phyloP scores from a whole-genome alignment of 768 basidiomycete genomes.

The Lepiota subincarnata region DNA sequence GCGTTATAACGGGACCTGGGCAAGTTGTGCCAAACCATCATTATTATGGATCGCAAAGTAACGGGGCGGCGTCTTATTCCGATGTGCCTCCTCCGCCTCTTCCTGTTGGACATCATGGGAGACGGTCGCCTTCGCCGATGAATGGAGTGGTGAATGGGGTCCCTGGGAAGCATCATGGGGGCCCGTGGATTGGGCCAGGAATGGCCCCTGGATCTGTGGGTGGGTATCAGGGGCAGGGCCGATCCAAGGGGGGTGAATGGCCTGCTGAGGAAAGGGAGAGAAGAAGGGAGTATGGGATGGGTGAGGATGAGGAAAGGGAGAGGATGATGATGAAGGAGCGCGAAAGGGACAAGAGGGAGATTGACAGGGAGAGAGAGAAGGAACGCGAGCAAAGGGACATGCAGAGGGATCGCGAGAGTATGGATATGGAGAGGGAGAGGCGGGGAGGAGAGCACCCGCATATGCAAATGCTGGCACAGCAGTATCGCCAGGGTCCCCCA shows the following conservation, averaged over 20 bases:
- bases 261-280: slow-evolving; percentile 18
- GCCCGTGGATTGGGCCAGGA: slow-evolving; percentile 5
- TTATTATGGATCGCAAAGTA: slow-evolving; percentile 27
- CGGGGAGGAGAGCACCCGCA: slow-evolving; percentile 4
- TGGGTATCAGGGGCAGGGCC: slow-evolving; percentile 32
- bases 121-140: slow-evolving; percentile 37
- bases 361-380: slow-evolving; percentile 25
- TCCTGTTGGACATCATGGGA: slow-evolving; percentile 18
- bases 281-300: slow-evolving; percentile 26
- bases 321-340: slow-evolving; percentile 21
- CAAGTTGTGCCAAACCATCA: slow-evolving; percentile 29
- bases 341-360: slow-evolving; percentile 24
- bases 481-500: slow-evolving; percentile 29
- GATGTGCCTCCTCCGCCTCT: slow-evolving; percentile 14
- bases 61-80: slow-evolving; percentile 12
- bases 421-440: slow-evolving; percentile 15
- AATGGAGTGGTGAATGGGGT: slow-evolving; percentile 26
- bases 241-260: slow-evolving; percentile 11
- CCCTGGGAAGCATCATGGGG: slow-evolving; percentile 10
- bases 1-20: slow-evolving; percentile 16
- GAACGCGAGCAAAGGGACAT: slow-evolving; percentile 26
- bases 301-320: slow-evolving; percentile 36
- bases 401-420: slow-evolving; percentile 19
- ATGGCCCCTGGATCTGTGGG: slow-evolving; percentile 23
- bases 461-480: slow-evolving; percentile 21